Evolutionary conservation across 2,329 filamentous ascomycete species (phyloP).

Genomic region (Cercospora sp.): DNA sequence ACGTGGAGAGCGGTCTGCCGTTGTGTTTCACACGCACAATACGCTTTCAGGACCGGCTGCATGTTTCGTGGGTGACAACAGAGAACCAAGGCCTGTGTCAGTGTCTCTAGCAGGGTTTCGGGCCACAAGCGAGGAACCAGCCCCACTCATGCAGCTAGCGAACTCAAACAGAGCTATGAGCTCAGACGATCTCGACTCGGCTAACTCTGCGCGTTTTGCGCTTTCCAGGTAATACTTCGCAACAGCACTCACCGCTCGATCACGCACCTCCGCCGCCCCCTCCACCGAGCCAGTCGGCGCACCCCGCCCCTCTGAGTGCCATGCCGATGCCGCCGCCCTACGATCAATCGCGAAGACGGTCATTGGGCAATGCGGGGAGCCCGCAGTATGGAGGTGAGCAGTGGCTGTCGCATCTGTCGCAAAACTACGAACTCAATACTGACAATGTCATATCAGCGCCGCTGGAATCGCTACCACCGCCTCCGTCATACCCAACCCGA

Average conservation of each 20-base stretch:
- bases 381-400: slow-evolving; percentile 31
- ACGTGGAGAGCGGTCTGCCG: neutral
- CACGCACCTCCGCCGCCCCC: slow-evolving; percentile 21
- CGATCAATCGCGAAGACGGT: slow-evolving; percentile 46
- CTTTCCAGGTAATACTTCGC: slow-evolving; percentile 7
- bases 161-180: slow-evolving; percentile 5
- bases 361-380: slow-evolving; percentile 43
- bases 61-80: slow-evolving; percentile 1
- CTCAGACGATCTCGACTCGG: slow-evolving; percentile 10
- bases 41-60: neutral
- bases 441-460: slow-evolving; percentile 25
- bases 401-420: neutral
- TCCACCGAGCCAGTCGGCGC: slow-evolving; percentile 27
- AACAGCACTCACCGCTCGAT: slow-evolving; percentile 14
- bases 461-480: slow-evolving; percentile 37
- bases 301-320: slow-evolving; percentile 32
- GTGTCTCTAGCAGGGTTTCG: slow-evolving; percentile 1
- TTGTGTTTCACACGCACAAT: slow-evolving; percentile 7
- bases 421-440: neutral
- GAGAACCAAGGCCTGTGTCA: neutral
- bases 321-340: slow-evolving; percentile 44
- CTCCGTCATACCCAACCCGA: slow-evolving; percentile 44
- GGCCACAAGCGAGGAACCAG: slow-evolving; percentile 2
- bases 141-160: slow-evolving; percentile 3
- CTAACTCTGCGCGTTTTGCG: slow-evolving; percentile 10